Evolutionary conservation across 2,329 filamentous ascomycete genomes (phyloP).

Genomic region (Fusarium sp.): DNA sequence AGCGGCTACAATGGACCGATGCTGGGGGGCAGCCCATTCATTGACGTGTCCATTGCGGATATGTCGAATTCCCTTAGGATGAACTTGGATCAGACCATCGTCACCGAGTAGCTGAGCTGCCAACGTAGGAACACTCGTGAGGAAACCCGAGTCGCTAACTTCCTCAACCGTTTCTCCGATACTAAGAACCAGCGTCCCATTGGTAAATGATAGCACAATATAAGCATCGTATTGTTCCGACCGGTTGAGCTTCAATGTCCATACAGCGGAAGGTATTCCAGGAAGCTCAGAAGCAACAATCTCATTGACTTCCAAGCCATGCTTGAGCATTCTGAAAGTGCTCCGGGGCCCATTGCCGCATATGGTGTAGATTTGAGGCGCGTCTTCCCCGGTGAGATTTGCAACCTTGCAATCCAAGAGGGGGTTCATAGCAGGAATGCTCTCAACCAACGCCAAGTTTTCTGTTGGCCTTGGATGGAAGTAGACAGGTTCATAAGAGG

Average conservation of each 20-base stretch:
- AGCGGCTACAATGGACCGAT: slow-evolving; percentile 94
- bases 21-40: slow-evolving; percentile 93
- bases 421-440: slow-evolving; percentile 89
- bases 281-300: slow-evolving; percentile 95
- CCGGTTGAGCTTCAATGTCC: slow-evolving; percentile 89
- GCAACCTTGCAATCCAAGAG: slow-evolving; percentile 91
- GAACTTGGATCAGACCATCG: slow-evolving; percentile 91
- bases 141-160: slow-evolving; percentile 91
- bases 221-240: slow-evolving; percentile 91
- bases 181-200: slow-evolving; percentile 89
- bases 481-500: slow-evolving; percentile 81
- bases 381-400: slow-evolving; percentile 91
- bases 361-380: slow-evolving; percentile 94
- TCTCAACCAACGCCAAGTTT: slow-evolving; percentile 87
- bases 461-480: slow-evolving; percentile 84
- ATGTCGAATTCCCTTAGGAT: slow-evolving; percentile 95
- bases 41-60: slow-evolving; percentile 84
- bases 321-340: slow-evolving; percentile 90
- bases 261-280: slow-evolving; percentile 89
- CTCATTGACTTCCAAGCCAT: slow-evolving; percentile 92
- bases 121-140: slow-evolving; percentile 88
- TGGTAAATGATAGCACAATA: slow-evolving; percentile 93
- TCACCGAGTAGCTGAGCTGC: slow-evolving; percentile 95
- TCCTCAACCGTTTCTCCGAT: slow-evolving; percentile 98
- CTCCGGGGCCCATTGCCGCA: slow-evolving; percentile 91